Percentiles rank a stretch among this genome's conserved stretches.
Evolutionary conservation across 1,139 yeast genomes (phyloP).

Genomic region (Pichia sp.): DNA sequence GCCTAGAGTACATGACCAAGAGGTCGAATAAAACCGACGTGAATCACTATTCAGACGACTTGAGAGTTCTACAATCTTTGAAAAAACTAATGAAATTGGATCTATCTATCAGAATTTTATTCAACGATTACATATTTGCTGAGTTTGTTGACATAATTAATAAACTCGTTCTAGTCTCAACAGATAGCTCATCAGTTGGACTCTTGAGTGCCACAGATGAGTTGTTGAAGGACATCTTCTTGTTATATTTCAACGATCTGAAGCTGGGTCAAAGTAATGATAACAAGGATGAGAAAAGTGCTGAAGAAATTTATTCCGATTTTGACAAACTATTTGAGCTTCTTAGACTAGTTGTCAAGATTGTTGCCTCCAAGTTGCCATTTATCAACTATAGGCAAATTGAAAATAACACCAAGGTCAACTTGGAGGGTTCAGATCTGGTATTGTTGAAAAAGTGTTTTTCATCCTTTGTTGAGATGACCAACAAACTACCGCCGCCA

Average conservation of each 20-base stretch:
- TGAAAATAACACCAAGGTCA: conserved; percentile 26
- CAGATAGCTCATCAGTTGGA: conserved; percentile 32
- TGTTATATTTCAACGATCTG: conserved; percentile 36
- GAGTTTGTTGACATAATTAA: conserved; percentile 78
- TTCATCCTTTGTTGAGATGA: conserved; percentile 57
- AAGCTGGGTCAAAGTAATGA: conserved; percentile 15
- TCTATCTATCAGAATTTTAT: conserved; percentile 56
- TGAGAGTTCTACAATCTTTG: conserved; percentile 41
- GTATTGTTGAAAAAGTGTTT: conserved; percentile 51
- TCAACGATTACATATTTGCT: conserved; percentile 64
- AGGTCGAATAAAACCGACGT: conserved; percentile 29
- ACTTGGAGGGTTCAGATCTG: conserved; percentile 34
- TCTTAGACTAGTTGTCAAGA: conserved; percentile 65
- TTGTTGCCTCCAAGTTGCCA: conserved; percentile 58
- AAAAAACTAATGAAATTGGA: conserved; percentile 55
- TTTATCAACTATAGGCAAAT: conserved; percentile 47
- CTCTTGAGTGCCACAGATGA: conserved; percentile 53
- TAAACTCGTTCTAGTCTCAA: conserved; percentile 62
- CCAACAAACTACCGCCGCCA: conserved; percentile 58
- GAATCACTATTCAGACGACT: conserved; percentile 21
- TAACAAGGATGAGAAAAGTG: conserved; percentile 18
- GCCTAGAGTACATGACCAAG: conserved; percentile 68
- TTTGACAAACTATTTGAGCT: conserved; percentile 82
- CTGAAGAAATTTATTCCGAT: conserved; percentile 44
- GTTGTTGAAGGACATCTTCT: conserved; percentile 42